Conservation (phyloP, 106 monocot species). For the Acorus calamus region DNA sequence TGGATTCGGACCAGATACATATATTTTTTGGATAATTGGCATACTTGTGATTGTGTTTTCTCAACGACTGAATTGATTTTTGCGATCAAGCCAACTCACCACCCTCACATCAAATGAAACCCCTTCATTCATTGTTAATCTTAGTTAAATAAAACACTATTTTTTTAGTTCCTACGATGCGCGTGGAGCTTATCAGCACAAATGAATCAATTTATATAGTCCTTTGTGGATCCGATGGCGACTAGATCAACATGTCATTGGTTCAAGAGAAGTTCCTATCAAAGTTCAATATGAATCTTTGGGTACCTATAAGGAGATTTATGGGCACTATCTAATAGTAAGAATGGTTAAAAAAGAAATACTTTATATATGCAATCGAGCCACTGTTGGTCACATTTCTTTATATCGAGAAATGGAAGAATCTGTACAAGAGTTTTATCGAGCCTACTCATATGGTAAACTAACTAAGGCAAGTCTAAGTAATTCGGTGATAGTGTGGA, state of each 20-base stretch:
- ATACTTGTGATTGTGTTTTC: no score
- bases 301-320: conserved; percentile 5
- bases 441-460: no score
- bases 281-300: conserved; percentile 17
- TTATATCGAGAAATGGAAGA: conserved; percentile 8
- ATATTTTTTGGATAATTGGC: no score
- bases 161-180: conserved; percentile 13
- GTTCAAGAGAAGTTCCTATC: conserved; percentile 6
- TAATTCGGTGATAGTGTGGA: no score
- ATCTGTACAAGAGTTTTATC: not conserved
- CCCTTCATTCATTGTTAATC: no score
- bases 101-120: no score
- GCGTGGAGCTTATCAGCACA: conserved; percentile 6
- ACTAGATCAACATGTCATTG: conserved; percentile 8
- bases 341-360: conserved; percentile 6
- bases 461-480: no score
- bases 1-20: no score
- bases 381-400: not conserved
- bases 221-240: conserved; percentile 4
- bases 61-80: no score
- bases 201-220: conserved; percentile 12
- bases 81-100: no score
- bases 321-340: conserved; percentile 2
- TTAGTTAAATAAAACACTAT: no score
- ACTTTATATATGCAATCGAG: conserved; percentile 1